phyloP scores from a whole-genome alignment of 305 asterid genomes.

The Fraxinus dipetala region DNA sequence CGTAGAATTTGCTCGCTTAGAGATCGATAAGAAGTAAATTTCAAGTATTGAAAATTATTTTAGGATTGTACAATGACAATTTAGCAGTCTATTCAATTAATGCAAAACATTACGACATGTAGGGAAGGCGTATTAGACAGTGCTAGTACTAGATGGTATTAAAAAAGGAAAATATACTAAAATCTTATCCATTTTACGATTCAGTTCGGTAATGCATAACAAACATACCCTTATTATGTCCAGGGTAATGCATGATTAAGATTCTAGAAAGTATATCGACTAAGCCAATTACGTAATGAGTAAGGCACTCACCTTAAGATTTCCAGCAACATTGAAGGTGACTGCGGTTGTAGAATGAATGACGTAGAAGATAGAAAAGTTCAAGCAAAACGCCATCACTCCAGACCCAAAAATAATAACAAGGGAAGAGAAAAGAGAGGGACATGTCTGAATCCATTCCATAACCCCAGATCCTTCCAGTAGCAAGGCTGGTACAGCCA shows the following conservation, averaged over 20 bases:
- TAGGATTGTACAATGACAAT: neutral
- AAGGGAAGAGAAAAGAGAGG: slow-evolving; percentile 52
- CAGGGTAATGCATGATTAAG: neutral
- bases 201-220: neutral
- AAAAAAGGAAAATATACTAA: neutral
- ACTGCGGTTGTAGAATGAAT: slow-evolving; percentile 95
- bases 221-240: neutral
- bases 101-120: neutral
- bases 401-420: slow-evolving; percentile 74
- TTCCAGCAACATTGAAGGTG: slow-evolving; percentile 91
- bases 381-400: slow-evolving; percentile 74
- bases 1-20: neutral
- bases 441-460: slow-evolving; percentile 57
- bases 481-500: slow-evolving; percentile 62
- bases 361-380: slow-evolving; percentile 81
- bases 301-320: slow-evolving; percentile 61
- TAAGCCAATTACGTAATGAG: neutral
- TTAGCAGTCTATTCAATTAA: neutral
- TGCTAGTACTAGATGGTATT: neutral
- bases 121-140: neutral
- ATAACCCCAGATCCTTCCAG: slow-evolving; percentile 73
- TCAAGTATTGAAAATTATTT: neutral
- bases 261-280: neutral
- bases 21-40: neutral
- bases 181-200: neutral